Conservation (phyloP, 2,329 filamentous ascomycete genomes). For the Fusarium xyrophilum region DNA sequence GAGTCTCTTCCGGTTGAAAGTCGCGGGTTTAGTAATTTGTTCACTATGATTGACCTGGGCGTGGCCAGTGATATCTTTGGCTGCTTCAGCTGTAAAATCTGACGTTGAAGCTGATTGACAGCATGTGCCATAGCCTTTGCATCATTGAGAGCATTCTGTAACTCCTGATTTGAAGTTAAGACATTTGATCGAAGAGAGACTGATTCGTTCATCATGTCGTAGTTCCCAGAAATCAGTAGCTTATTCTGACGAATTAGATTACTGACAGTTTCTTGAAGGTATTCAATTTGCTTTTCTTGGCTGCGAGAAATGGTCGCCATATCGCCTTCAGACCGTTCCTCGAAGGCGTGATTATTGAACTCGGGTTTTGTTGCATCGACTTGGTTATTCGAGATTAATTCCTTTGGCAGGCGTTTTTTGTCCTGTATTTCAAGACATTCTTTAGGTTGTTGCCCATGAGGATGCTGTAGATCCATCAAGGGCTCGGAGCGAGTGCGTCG, state of each 20-base stretch:
- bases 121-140: background rate
- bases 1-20: background rate
- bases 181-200: background rate
- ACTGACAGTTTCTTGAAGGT: background rate
- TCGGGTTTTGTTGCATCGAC: background rate
- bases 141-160: background rate
- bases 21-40: background rate
- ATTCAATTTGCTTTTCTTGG: background rate
- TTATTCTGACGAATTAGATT: background rate
- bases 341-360: background rate
- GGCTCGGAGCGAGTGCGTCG: background rate
- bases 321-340: background rate
- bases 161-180: background rate
- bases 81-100: background rate
- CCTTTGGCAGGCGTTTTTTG: background rate
- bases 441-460: background rate
- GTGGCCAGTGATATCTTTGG: background rate
- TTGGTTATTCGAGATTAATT: no score
- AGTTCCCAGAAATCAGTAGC: background rate
- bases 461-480: background rate
- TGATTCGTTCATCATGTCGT: background rate
- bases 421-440: background rate
- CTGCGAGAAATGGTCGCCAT: background rate
- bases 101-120: background rate
- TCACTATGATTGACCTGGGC: background rate